Evolutionary conservation across 306 rosid species (phyloP).

Genomic region (Rosa chinensis): DNA sequence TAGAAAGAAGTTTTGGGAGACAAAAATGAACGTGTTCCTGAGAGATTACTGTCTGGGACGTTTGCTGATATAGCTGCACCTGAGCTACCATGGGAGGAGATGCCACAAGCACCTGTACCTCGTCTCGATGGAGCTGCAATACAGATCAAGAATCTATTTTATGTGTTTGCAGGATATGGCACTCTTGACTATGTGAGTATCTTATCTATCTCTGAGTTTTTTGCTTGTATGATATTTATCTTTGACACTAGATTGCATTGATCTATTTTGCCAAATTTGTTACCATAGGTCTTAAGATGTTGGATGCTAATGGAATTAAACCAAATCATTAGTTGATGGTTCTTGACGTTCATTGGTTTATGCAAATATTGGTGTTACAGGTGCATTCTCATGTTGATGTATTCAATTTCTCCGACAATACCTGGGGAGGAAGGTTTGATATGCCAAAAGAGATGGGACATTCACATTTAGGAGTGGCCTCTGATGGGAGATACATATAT

Average conservation of each 20-base stretch:
- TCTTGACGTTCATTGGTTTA: conserved; percentile 6
- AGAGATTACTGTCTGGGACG: conserved; percentile 52
- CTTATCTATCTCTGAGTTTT: neutral
- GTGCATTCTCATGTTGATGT: conserved; percentile 87
- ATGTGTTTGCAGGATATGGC: conserved; percentile 80
- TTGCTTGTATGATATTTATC: conserved; percentile 3
- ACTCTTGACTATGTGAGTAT: conserved; percentile 60
- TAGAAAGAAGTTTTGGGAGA: conserved; percentile 30
- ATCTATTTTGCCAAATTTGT: neutral
- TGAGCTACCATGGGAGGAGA: conserved; percentile 68
- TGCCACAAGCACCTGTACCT: conserved; percentile 84
- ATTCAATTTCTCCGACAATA: conserved; percentile 56
- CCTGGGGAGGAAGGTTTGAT: conserved; percentile 59
- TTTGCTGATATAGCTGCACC: conserved; percentile 86
- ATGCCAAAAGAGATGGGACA: conserved; percentile 84
- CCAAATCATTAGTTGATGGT: neutral
- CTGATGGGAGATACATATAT: conserved; percentile 85
- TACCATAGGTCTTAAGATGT: neutral
- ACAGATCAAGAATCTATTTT: conserved; percentile 64
- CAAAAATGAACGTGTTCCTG: conserved; percentile 22
- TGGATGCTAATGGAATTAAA: neutral
- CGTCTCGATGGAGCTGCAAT: conserved; percentile 80
- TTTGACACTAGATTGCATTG: neutral
- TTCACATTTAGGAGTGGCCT: conserved; percentile 85
- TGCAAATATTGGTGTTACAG: conserved; percentile 36